Evolutionary conservation across 139 green algal genomes (phyloP).

Genomic region (Asterochloris sp.): DNA sequence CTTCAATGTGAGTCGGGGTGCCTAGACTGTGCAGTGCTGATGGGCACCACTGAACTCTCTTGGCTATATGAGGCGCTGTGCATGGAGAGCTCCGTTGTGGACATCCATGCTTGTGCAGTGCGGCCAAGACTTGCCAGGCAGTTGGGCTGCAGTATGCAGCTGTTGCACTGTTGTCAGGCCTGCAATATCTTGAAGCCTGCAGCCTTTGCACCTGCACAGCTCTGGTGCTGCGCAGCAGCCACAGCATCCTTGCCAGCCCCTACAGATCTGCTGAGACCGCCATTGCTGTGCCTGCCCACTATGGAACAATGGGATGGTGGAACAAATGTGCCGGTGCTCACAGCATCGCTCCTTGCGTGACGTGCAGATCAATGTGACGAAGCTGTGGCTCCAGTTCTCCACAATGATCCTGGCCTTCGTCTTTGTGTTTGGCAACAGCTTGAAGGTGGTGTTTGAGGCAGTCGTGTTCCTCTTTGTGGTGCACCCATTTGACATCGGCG

Average conservation of each 20-base stretch:
- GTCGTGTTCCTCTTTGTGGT: constrained; percentile 44
- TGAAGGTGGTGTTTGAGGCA: constrained; percentile 37
- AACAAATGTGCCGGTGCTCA: not conserved
- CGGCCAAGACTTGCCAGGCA: too few species aligned
- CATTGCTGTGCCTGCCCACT: not conserved
- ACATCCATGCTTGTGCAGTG: too few species aligned
- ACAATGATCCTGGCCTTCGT: constrained; percentile 39
- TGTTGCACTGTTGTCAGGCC: too few species aligned
- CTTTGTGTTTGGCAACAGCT: constrained; percentile 61
- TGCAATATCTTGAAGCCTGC: not conserved
- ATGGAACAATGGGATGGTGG: not conserved
- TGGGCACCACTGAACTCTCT: too few species aligned
- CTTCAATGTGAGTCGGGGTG: constrained; percentile 25
- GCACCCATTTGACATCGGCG: constrained; percentile 44
- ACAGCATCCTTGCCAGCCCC: not conserved
- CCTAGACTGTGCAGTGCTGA: too few species aligned
- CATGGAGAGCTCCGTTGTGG: too few species aligned
- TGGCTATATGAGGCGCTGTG: too few species aligned
- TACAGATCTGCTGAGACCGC: not conserved
- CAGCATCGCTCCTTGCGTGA: not conserved
- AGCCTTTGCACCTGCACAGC: not conserved
- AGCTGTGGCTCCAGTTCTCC: constrained; percentile 41
- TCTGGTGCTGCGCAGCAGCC: not conserved
- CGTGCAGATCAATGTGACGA: constrained; percentile 39
- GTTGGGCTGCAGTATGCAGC: too few species aligned